phyloP scores from a whole-genome alignment of 2,329 filamentous ascomycete genomes.

The Phaeosphaeria sp. region DNA sequence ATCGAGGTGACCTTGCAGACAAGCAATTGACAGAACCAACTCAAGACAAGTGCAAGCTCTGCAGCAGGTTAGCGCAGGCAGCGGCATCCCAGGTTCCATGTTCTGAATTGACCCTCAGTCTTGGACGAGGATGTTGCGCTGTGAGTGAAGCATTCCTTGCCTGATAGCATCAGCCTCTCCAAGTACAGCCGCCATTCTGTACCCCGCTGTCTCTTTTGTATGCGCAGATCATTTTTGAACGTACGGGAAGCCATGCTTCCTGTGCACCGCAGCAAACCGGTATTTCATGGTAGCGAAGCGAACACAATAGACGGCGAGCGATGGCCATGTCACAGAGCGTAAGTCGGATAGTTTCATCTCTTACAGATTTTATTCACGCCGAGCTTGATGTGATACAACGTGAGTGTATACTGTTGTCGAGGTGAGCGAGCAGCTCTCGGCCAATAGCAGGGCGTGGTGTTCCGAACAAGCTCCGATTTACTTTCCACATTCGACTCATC shows the following conservation, averaged over 20 bases:
- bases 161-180: not conserved
- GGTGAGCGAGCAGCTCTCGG: not conserved
- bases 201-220: not conserved
- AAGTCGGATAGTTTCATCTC: no score
- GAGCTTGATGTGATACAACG: not conserved
- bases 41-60: not conserved
- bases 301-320: not conserved
- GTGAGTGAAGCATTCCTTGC: not conserved
- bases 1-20: not conserved
- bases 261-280: not conserved
- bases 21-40: not conserved
- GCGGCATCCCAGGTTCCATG: not conserved
- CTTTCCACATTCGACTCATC: slow-evolving; percentile 37
- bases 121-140: not conserved
- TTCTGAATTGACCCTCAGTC: not conserved
- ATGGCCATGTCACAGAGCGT: no score
- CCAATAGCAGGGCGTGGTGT: slow-evolving; percentile 23
- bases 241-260: not conserved
- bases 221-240: not conserved
- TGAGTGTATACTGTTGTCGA: not conserved
- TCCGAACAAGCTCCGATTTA: slow-evolving; percentile 33
- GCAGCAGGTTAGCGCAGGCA: not conserved
- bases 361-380: not conserved
- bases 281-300: not conserved
- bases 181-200: not conserved